These are phyloP conservation scores for Aspergillus fructus DNA, from an alignment of 2,329 filamentous ascomycete species.

Conservation along the genomic window DNA sequence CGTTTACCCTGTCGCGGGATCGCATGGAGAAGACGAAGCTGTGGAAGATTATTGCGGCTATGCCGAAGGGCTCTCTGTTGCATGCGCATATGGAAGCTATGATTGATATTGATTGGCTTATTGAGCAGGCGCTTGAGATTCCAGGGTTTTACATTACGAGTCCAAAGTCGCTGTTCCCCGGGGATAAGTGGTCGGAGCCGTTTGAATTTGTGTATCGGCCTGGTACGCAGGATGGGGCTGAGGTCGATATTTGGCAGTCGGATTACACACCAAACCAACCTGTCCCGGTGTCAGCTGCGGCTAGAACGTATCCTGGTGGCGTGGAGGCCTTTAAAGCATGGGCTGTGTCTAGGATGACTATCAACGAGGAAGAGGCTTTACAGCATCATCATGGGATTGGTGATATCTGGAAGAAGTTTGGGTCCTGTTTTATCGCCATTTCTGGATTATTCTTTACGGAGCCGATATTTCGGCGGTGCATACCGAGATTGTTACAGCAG, in stretches of 20 bases:
- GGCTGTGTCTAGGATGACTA: conserved; percentile 12
- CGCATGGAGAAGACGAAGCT: conserved; percentile 8
- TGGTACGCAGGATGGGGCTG: not conserved
- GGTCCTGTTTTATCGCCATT: conserved; percentile 7
- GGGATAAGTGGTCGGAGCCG: not conserved
- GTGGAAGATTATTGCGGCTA: conserved; percentile 10
- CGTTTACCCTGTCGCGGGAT: conserved; percentile 9
- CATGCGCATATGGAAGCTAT: conserved; percentile 17
- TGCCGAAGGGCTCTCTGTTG: conserved; percentile 15
- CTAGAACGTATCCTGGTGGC: conserved; percentile 5
- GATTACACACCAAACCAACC: conserved; percentile 2
- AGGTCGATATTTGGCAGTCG: conserved; percentile 7
- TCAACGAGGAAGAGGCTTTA: conserved; percentile 12
- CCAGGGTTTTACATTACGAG: conserved; percentile 10
- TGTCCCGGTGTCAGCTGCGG: conserved; percentile 1
- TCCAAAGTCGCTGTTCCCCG: conserved; percentile 2
- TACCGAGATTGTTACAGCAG: conserved; percentile 12
- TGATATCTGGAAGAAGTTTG: conserved; percentile 15
- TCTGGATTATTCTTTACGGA: conserved; percentile 12
- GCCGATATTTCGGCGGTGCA: conserved; percentile 11
- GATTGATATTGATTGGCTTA: conserved; percentile 14
- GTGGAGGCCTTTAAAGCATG: conserved; percentile 6
- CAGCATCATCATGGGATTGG: conserved; percentile 13
- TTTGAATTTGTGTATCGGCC: conserved; percentile 12
- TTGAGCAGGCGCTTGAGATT: conserved; percentile 12